These are phyloP conservation scores for Nitzschia sp. DNA, from an alignment of 108 stramenopile species.

Conservation along the genomic window DNA sequence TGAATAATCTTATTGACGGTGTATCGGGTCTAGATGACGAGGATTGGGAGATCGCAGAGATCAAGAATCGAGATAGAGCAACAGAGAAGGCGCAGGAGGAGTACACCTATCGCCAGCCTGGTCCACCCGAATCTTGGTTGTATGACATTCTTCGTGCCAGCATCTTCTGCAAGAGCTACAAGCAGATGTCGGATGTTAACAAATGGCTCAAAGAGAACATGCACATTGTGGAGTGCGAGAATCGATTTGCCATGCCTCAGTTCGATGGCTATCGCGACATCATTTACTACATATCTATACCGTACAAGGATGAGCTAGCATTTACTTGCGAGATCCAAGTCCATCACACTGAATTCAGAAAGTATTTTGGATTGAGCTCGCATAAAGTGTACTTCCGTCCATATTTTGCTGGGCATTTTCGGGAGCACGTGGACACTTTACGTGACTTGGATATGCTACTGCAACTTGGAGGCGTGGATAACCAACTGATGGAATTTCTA, in stretches of 20 bases:
- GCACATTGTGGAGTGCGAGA: constrained; percentile 38
- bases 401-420: constrained; percentile 22
- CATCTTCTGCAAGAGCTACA: constrained; percentile 28
- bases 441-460: constrained; percentile 35
- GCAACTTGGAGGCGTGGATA: constrained; percentile 27
- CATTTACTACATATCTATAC: constrained; percentile 36
- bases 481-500: constrained; percentile 30
- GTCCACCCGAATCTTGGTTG: constrained; percentile 35
- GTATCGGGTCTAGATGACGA: constrained; percentile 9
- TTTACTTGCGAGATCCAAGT: constrained; percentile 37
- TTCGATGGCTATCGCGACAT: constrained; percentile 43
- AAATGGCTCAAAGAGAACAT: constrained; percentile 35
- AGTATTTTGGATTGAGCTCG: constrained; percentile 28
- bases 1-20: constrained; percentile 6
- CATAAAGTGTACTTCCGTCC: constrained; percentile 28
- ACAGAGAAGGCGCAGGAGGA: constrained; percentile 36
- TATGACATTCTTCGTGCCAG: constrained; percentile 35
- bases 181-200: constrained; percentile 37
- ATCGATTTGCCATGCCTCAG: constrained; percentile 29
- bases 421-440: constrained; percentile 19
- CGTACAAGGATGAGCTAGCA: constrained; percentile 36
- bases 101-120: constrained; percentile 30
- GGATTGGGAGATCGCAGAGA: constrained; percentile 16
- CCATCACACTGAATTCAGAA: constrained; percentile 35
- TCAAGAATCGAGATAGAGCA: constrained; percentile 23